Conservation (phyloP, 306 rosid genomes). For the Vigna nakashimae region DNA sequence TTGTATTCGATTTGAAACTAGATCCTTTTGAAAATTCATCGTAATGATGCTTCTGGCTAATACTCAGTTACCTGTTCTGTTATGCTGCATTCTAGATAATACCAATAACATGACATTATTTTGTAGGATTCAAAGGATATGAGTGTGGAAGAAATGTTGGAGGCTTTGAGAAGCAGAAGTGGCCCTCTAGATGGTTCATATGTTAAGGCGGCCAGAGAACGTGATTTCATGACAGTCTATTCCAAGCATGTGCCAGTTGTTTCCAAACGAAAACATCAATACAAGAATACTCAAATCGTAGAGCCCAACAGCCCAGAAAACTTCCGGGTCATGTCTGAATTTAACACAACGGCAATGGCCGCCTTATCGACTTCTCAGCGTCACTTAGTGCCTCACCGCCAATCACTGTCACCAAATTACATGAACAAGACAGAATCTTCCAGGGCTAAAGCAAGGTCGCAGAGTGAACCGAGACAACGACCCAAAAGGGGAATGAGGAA, state of each 20-base stretch:
- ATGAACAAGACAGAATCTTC: constrained; percentile 83
- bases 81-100: constrained; percentile 9
- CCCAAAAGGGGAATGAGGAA: constrained; percentile 51
- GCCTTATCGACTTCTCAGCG: constrained; percentile 48
- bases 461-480: constrained; percentile 88
- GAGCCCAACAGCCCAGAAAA: constrained; percentile 56
- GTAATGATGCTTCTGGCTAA: constrained; percentile 3
- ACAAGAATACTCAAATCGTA: constrained; percentile 32
- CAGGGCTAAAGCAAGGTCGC: constrained; percentile 75
- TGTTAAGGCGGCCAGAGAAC: constrained; percentile 46
- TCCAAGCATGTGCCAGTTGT: constrained; percentile 53
- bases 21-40: constrained; percentile 17
- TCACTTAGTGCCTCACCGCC: constrained; percentile 36
- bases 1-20: neutral
- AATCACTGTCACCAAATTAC: constrained; percentile 64
- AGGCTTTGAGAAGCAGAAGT: constrained; percentile 58
- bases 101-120: constrained; percentile 13
- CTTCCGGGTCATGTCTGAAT: constrained; percentile 36
- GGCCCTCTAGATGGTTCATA: constrained; percentile 55
- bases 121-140: constrained; percentile 52
- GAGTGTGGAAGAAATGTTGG: constrained; percentile 51
- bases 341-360: constrained; percentile 43
- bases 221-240: constrained; percentile 43
- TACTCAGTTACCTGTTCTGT: constrained; percentile 5
- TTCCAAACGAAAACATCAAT: constrained; percentile 46